These are phyloP conservation scores for Lasiosphaeriaceae sp. DNA, from an alignment of 495 filamentous ascomycete genomes.

Conservation along the genomic window DNA sequence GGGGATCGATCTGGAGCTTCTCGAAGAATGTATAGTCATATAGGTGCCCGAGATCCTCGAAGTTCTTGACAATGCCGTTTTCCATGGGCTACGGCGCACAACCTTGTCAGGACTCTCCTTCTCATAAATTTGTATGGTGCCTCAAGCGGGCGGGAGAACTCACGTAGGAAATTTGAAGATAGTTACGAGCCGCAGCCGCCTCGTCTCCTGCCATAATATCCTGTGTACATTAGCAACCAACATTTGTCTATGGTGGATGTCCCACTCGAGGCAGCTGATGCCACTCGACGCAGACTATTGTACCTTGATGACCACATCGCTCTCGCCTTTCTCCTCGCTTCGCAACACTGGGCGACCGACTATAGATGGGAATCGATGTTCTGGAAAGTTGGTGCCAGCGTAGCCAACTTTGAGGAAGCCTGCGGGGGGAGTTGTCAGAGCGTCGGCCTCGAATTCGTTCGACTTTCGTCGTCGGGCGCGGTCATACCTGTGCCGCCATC, in stretches of 20 bases:
- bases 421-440: too few relatives aligned
- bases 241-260: too few relatives aligned
- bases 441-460: too few relatives aligned
- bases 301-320: constrained; percentile 65
- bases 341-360: constrained; percentile 97
- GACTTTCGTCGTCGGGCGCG: too few relatives aligned
- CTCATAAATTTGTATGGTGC: too few relatives aligned
- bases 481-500: constrained; percentile 77
- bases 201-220: constrained; percentile 99
- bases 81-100: constrained; percentile 83
- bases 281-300: too few relatives aligned
- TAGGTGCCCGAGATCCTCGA: constrained; percentile 99
- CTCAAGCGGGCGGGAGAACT: too few relatives aligned
- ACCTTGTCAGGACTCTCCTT: too few relatives aligned
- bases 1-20: constrained; percentile 89
- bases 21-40: constrained; percentile 99
- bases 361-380: constrained; percentile 97
- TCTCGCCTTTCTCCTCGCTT: constrained; percentile 73
- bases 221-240: too few relatives aligned
- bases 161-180: constrained; percentile 90
- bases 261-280: too few relatives aligned
- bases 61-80: constrained; percentile 97
- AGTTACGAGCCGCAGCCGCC: constrained; percentile 87
- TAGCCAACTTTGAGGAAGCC: constrained; percentile 99
- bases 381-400: constrained; percentile 97